Conservation (phyloP, 2,329 filamentous ascomycete species). For the Aurifilum marmelostoma region DNA sequence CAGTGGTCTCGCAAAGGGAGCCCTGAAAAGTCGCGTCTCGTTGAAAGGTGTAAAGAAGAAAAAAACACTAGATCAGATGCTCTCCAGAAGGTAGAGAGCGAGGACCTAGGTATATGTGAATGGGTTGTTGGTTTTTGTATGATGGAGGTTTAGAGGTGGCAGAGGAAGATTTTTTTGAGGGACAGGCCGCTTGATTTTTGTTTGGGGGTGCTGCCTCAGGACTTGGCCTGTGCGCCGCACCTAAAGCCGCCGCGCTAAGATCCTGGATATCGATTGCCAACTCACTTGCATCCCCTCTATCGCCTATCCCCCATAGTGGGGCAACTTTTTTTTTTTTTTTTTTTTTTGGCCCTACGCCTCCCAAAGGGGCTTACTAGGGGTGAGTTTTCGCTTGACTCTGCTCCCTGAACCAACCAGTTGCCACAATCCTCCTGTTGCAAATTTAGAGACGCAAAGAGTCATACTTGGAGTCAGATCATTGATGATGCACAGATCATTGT, state of each 20-base stretch:
- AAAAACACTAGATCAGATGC: conserved; percentile 52
- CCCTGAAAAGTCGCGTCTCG: conserved; percentile 34
- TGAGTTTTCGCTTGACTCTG: background rate
- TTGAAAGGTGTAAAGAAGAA: conserved; percentile 33
- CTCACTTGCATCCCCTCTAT: background rate
- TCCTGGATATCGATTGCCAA: background rate
- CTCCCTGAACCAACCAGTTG: background rate
- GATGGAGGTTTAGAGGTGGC: conserved; percentile 23
- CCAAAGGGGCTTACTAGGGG: background rate
- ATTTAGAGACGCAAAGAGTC: background rate
- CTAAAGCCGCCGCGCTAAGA: background rate
- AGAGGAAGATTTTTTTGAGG: conserved; percentile 25
- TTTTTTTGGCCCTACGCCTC: background rate
- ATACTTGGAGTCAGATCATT: background rate
- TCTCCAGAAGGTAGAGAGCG: conserved; percentile 49
- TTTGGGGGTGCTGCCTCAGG: conserved; percentile 14
- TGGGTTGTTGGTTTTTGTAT: conserved; percentile 21
- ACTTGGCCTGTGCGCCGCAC: conserved; percentile 12
- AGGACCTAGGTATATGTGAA: conserved; percentile 29
- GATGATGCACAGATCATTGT: background rate
- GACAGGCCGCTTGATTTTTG: conserved; percentile 11
- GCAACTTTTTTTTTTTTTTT: background rate
- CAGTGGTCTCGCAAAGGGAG: conserved; percentile 37
- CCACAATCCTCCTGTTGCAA: background rate
- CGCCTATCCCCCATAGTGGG: background rate